A percentile compares a stretch with the other conserved stretches of the same genome.
Evolutionary conservation across 2,329 filamentous ascomycete genomes (phyloP).

Genomic region (Penicillium capsulatum): DNA sequence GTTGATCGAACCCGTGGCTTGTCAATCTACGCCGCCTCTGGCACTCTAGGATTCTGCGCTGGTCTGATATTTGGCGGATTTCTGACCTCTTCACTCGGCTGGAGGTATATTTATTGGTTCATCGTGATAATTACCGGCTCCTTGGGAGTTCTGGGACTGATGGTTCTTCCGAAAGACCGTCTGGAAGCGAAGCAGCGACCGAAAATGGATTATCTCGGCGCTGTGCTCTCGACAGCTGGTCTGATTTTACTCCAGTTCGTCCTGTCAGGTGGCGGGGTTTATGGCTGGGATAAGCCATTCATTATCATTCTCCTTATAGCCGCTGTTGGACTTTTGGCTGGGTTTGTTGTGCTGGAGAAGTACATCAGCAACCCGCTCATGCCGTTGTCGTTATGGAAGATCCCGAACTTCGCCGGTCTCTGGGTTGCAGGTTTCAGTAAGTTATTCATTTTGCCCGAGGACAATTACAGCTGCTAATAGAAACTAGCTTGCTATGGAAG

Average conservation of each 20-base stretch:
- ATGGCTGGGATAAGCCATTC: constrained; percentile 46
- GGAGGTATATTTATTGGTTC: constrained; percentile 41
- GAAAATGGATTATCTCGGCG: constrained; percentile 42
- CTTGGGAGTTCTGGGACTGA: constrained; percentile 29
- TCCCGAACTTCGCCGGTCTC: constrained; percentile 45
- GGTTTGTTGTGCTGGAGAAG: constrained; percentile 42
- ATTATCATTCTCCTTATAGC: constrained; percentile 43
- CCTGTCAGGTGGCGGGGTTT: constrained; percentile 44
- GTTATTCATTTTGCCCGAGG: background rate
- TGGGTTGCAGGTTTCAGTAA: constrained; percentile 45
- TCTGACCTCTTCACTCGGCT: constrained; percentile 38
- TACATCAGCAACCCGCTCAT: constrained; percentile 46
- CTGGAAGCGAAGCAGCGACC: constrained; percentile 31
- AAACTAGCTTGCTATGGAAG: constrained; percentile 39
- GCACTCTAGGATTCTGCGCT: constrained; percentile 41
- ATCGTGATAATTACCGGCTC: constrained; percentile 33
- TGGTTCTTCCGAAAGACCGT: constrained; percentile 40
- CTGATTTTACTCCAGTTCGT: constrained; percentile 46
- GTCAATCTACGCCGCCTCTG: constrained; percentile 40
- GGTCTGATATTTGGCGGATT: constrained; percentile 41
- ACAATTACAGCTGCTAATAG: constrained; percentile 7
- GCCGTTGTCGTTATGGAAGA: constrained; percentile 46
- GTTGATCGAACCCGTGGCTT: constrained; percentile 38
- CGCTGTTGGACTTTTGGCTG: constrained; percentile 36
- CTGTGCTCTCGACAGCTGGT: constrained; percentile 41